Base-by-base conservation (phyloP, 1,284 basidiomycete genomes). In the Tilletiopsis washingtonensis region DNA sequence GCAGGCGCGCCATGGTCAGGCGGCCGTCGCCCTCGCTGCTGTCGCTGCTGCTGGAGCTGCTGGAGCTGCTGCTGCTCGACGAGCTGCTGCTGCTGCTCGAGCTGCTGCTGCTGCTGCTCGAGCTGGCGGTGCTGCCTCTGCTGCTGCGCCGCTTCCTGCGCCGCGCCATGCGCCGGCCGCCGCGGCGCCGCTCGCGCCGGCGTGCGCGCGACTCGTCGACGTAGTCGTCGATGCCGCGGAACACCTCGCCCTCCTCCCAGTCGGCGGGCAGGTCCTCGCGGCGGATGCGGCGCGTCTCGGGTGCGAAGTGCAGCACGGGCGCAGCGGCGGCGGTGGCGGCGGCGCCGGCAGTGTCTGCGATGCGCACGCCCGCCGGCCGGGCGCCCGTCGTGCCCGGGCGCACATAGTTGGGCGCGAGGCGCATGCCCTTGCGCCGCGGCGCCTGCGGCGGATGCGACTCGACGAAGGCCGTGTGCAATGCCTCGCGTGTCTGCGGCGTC, bases 211-310 rank as follows among this genome's bases (percentile, higher is more conserved):
- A 58, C 14, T 60, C 63, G 9, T 53, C 42, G n/a, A 73, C 64
- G 43, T 62, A 71, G 3, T 60, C 40, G 26, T 71, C 69, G 0
- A 73, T 53, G n/a, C 62, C 61, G 7, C 70, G 61, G 46, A 70
- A 73, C 4, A 59, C 53, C 5, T 73, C 70, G 23, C 57, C 59
- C 3, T 56, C 56, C 19, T 69, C 61, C 43, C 59, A 73, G 41
- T 55, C 56, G 7, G 47, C 40, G 2, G 70, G 70, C 29, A 73
- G 46, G 42, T 73, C 68, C 32, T 64, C 56, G n/a, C 59, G 61
- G 17, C 59, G 57, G 6, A 73, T 43, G 9, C 62, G 54, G 40
- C 47, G 52, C 41, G 61, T 56, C 48, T 68, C 57, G 9, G 65
- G 61, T 11, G 70, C 70, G 53, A 72, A 72, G 2, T 66, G 61